Percentiles rank a stretch among this genome's conserved stretches.
phyloP scores from a whole-genome alignment of 768 basidiomycete genomes.

The Gymnopilus junonius region DNA sequence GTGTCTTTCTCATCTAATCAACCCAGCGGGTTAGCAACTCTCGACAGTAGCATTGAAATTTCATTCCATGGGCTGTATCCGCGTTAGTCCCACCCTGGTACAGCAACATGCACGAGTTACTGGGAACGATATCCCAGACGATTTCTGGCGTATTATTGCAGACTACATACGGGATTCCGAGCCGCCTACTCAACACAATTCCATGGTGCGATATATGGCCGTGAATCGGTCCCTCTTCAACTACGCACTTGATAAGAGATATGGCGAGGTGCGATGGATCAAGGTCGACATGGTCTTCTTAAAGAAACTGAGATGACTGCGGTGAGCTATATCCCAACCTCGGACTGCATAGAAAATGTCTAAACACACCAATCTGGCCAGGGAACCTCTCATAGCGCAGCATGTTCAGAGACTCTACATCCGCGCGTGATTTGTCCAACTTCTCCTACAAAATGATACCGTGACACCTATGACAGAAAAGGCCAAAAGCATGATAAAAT shows the following conservation, averaged over 20 bases:
- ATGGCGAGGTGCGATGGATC: conserved; percentile 36
- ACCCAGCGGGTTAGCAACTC: neutral
- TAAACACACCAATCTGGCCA: conserved; percentile 7
- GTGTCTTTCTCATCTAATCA: neutral
- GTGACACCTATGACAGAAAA: conserved; percentile 9
- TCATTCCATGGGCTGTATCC: neutral
- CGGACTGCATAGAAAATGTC: neutral
- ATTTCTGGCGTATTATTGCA: conserved; percentile 38
- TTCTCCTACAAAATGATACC: conserved; percentile 29
- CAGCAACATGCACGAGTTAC: conserved; percentile 2
- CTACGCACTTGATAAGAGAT: conserved; percentile 32
- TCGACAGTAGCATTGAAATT: neutral
- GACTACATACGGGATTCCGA: conserved; percentile 14
- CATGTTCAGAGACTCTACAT: conserved; percentile 39
- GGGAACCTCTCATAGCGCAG: conserved; percentile 34
- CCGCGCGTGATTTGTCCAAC: conserved; percentile 45
- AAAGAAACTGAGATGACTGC: conserved; percentile 30
- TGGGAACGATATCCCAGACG: conserved; percentile 32
- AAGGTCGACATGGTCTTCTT: conserved; percentile 32
- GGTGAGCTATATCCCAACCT: conserved; percentile 26
- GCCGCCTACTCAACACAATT: neutral
- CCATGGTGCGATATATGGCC: conserved; percentile 19
- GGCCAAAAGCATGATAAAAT: neutral
- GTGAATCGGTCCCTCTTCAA: conserved; percentile 40
- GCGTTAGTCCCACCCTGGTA: neutral